These are phyloP conservation scores for Botrytis aclada DNA, from an alignment of 2,329 filamentous ascomycete genomes.

Conservation along the genomic window DNA sequence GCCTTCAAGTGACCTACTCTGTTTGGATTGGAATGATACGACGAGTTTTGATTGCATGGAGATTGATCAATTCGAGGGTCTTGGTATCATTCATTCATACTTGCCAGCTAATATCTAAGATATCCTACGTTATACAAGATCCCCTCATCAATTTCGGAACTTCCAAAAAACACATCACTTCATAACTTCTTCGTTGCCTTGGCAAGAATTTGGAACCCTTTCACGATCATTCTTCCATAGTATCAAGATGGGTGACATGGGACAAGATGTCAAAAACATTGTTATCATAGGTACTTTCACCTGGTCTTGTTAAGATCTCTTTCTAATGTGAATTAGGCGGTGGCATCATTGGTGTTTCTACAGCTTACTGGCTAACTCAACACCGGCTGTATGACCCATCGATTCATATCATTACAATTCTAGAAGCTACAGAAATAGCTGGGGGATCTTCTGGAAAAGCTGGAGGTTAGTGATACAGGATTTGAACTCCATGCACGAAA, in stretches of 20 bases:
- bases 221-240: background rate
- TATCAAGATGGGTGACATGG: background rate
- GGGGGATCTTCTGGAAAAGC: slow-evolving; percentile 89
- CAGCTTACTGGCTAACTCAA: slow-evolving; percentile 83
- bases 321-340: slow-evolving; percentile 48
- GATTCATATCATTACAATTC: slow-evolving; percentile 73
- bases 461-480: slow-evolving; percentile 52
- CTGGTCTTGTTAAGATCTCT: background rate
- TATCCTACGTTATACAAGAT: background rate
- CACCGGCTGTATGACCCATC: slow-evolving; percentile 74
- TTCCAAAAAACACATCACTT: background rate
- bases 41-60: background rate
- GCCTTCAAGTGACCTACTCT: background rate
- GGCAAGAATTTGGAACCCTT: background rate
- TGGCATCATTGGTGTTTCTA: slow-evolving; percentile 86
- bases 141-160: background rate
- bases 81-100: background rate
- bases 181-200: background rate
- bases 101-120: background rate
- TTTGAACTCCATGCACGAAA: background rate
- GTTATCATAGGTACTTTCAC: slow-evolving; percentile 3
- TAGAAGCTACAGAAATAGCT: slow-evolving; percentile 81
- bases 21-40: background rate
- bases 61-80: background rate
- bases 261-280: background rate